Evolutionary conservation across 1,284 basidiomycete species (phyloP), one percentile per base, ranked within the genome.

Genomic region (Leccinum griseonigrum): DNA sequence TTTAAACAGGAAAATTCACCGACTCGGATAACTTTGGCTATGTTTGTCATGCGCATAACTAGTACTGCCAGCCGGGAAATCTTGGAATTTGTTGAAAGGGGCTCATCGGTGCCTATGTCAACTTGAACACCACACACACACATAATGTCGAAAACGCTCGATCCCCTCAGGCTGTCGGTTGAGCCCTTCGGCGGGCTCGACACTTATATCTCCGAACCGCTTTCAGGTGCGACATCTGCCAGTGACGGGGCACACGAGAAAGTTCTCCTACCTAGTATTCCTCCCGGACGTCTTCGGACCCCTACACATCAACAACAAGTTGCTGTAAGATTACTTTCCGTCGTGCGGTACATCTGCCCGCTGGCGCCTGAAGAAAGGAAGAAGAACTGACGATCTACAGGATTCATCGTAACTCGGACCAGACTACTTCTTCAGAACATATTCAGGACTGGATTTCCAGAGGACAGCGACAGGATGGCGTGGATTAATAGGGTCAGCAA

Each of bases 291-390:
- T 38, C 69, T 85, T 66, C 52, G 81, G 84, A 2, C 76, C 81
- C 2, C 68, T 82, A 53, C 80, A 71, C 66, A 48, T 81, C 64
- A 84, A 84, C 66, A 80, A 78, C 66, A 69, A 82, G 66, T 65
- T 85, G 11, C 54, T 84, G 28, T 80, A 83, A 65, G 84, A 85
- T 61, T 83, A 78, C 58, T 85, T 80, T 59, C 81, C 83, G 7
- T 73, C 76, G 4, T 73, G 78, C 18, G 81, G 81, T 83, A 48
- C 11, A 7, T 38, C 14, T 38, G 14, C 14, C 36, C 14, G 36
- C 7, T 38, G 16, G 14, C 14, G 7, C 36, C 36, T 8, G 36
- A 38, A 38, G 14, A 6, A 38, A 38, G 14, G 36, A 36, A 36
- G 36, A 18, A 43, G 40, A 43, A n/a, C n/a, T 43, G n/a, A 43